phyloP scores from a whole-genome alignment of 768 basidiomycete species.

The Calocera viscosa region DNA sequence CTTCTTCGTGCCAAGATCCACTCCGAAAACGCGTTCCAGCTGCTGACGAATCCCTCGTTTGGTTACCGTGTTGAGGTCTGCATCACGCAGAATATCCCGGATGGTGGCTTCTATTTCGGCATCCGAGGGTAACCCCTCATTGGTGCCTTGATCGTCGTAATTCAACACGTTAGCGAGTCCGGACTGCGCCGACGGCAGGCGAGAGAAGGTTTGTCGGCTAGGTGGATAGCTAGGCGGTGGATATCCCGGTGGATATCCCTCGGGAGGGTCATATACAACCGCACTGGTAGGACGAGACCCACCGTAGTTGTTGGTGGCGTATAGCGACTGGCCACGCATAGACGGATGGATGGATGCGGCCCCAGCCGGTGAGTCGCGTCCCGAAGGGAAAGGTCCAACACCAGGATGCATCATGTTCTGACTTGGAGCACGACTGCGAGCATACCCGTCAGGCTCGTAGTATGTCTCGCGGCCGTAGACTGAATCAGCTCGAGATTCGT shows the following conservation, averaged over 20 bases:
- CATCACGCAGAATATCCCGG: conserved; percentile 54
- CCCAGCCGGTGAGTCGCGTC: conserved; percentile 51
- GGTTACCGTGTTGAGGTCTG: conserved; percentile 81
- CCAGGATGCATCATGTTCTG: conserved; percentile 25
- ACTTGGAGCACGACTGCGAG: conserved; percentile 64
- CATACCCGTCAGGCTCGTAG: conserved; percentile 48
- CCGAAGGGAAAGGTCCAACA: conserved; percentile 32
- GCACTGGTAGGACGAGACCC: conserved; percentile 1
- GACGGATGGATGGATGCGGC: conserved; percentile 6
- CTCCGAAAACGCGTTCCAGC: conserved; percentile 70
- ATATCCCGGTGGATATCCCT: not conserved
- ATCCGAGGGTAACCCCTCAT: conserved; percentile 40
- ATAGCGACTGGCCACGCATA: conserved; percentile 19
- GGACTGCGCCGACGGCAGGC: not conserved
- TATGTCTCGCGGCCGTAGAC: conserved; percentile 78
- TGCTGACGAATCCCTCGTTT: conserved; percentile 80
- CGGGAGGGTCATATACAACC: not conserved
- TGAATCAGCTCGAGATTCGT: conserved; percentile 65
- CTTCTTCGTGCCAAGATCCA: conserved; percentile 62
- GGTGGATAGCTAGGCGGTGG: conserved; percentile 1
- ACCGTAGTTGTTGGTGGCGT: conserved; percentile 14
- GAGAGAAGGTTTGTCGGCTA: not conserved
- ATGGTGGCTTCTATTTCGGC: conserved; percentile 63
- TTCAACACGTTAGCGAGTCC: not conserved
- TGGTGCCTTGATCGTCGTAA: conserved; percentile 9